These are phyloP conservation scores for Wickerhamomyces bisporus DNA, from an alignment of 805 yeast species.

Conservation along the genomic window DNA sequence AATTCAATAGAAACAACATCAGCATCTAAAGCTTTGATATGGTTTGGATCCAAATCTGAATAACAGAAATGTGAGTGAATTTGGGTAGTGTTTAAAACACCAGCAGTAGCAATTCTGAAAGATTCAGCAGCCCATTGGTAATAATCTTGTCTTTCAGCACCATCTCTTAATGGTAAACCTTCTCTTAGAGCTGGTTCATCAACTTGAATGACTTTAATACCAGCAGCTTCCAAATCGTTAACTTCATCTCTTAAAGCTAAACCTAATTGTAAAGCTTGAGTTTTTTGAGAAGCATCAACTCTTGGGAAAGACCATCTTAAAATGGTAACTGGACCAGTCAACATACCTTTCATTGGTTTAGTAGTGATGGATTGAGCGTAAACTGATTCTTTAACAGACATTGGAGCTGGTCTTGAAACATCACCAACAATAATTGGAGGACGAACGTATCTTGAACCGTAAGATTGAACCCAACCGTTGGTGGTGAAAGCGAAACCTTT, in stretches of 20 bases:
- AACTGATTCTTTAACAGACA: slow-evolving; percentile 98
- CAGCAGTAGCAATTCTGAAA: slow-evolving; percentile 98
- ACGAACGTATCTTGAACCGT: slow-evolving; percentile 99
- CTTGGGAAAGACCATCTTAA: slow-evolving; percentile 99
- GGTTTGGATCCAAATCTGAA: slow-evolving; percentile 99
- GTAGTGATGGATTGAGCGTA: slow-evolving; percentile 95
- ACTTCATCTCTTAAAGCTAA: slow-evolving; percentile 98
- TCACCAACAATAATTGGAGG: slow-evolving; percentile 99
- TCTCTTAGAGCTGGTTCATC: slow-evolving; percentile 99
- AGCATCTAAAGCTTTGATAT: slow-evolving; percentile 98
- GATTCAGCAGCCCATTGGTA: slow-evolving; percentile 99
- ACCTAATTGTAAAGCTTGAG: slow-evolving; percentile 95
- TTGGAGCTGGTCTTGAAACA: slow-evolving; percentile 95
- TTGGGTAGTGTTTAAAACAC: slow-evolving; percentile 92
- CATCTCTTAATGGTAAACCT: slow-evolving; percentile 99
- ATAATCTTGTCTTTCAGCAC: slow-evolving; percentile 94
- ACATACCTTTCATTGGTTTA: slow-evolving; percentile 99
- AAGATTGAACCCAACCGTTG: slow-evolving; percentile 99
- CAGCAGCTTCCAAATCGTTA: slow-evolving; percentile 96
- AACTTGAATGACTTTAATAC: slow-evolving; percentile 96
- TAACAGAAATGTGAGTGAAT: slow-evolving; percentile 99
- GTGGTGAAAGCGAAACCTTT: slow-evolving; percentile 98
- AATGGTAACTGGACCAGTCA: slow-evolving; percentile 99
- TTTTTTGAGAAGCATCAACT: slow-evolving; percentile 90
- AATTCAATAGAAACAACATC: slow-evolving; percentile 99